These are phyloP conservation scores for Harringtonia aguacate DNA, from an alignment of 2,329 filamentous ascomycete species.

Conservation along the genomic window DNA sequence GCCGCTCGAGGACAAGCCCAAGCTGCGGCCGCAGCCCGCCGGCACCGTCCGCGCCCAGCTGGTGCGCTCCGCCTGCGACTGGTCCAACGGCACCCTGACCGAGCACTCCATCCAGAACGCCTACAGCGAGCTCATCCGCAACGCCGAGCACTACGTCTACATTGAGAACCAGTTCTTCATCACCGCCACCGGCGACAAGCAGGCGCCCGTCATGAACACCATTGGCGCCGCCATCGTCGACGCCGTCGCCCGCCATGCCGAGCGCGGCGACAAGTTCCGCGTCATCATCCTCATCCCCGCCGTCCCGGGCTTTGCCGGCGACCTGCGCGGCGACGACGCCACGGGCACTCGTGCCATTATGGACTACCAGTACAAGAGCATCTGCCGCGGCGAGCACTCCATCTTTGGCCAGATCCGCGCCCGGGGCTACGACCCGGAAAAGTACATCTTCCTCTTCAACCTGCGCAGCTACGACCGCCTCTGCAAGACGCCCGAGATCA, in stretches of 20 bases:
- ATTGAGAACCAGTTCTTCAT: conserved; percentile 99
- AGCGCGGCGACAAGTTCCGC: conserved; percentile 72
- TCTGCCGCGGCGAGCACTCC: conserved; percentile 81
- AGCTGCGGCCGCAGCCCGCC: conserved; percentile 34
- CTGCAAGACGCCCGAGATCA: conserved; percentile 66
- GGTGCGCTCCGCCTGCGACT: conserved; percentile 83
- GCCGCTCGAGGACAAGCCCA: conserved; percentile 54
- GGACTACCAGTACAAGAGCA: conserved; percentile 97
- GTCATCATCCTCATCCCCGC: conserved; percentile 86
- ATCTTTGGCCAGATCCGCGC: conserved; percentile 69
- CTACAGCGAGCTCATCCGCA: conserved; percentile 73
- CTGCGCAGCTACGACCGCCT: conserved; percentile 85
- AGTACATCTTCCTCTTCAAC: conserved; percentile 92
- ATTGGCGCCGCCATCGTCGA: conserved; percentile 87
- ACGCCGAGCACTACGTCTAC: conserved; percentile 87
- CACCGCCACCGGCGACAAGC: conserved; percentile 82
- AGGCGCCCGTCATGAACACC: conserved; percentile 75
- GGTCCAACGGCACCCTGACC: conserved; percentile 81
- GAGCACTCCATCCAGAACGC: conserved; percentile 85
- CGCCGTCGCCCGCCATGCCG: conserved; percentile 68
- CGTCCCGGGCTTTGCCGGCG: conserved; percentile 88
- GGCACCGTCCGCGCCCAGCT: conserved; percentile 76
- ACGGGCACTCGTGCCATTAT: conserved; percentile 88
- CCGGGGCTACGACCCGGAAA: conserved; percentile 62
- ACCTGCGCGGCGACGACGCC: conserved; percentile 73